Percentiles rank a stretch among this genome's conserved stretches.
phyloP scores from a whole-genome alignment of 768 basidiomycete genomes.

The Hericium coralloides region DNA sequence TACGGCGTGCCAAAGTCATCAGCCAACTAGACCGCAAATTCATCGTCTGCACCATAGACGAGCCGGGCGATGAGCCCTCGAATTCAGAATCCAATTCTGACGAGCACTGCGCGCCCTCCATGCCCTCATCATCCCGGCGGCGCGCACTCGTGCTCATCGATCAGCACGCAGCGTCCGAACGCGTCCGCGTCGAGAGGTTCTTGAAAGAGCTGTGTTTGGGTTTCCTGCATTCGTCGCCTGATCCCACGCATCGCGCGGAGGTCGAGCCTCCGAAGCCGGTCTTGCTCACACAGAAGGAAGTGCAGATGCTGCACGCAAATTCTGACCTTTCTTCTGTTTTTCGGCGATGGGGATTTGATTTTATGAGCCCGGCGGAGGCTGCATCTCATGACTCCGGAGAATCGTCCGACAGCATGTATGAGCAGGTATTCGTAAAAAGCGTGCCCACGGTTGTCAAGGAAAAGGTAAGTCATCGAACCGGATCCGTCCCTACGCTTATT shows the following conservation, averaged over 20 bases:
- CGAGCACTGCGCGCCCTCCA: slow-evolving; percentile 3
- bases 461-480: slow-evolving; percentile 35
- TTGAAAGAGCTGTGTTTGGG: slow-evolving; percentile 66
- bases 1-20: slow-evolving; percentile 52
- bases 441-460: slow-evolving; percentile 67
- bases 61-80: slow-evolving; percentile 12
- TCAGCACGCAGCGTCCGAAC: slow-evolving; percentile 98
- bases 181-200: slow-evolving; percentile 82
- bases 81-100: slow-evolving; percentile 5
- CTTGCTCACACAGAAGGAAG: slow-evolving; percentile 61
- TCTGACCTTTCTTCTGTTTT: slow-evolving; percentile 39
- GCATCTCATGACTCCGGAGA: slow-evolving; percentile 12
- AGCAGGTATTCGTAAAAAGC: slow-evolving; percentile 52
- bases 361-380: slow-evolving; percentile 28
- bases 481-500: slow-evolving; percentile 6
- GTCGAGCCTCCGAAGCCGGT: slow-evolving; percentile 50
- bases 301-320: slow-evolving; percentile 35
- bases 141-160: slow-evolving; percentile 69
- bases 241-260: slow-evolving; percentile 30
- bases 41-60: slow-evolving; percentile 59
- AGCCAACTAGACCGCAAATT: slow-evolving; percentile 90
- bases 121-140: slow-evolving; percentile 7
- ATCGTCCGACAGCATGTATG: slow-evolving; percentile 32
- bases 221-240: slow-evolving; percentile 34
- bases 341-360: slow-evolving; percentile 59